These are phyloP conservation scores for Plasmodium malariae DNA, from an alignment of 169 alveolate genomes.

Conservation along the genomic window DNA sequence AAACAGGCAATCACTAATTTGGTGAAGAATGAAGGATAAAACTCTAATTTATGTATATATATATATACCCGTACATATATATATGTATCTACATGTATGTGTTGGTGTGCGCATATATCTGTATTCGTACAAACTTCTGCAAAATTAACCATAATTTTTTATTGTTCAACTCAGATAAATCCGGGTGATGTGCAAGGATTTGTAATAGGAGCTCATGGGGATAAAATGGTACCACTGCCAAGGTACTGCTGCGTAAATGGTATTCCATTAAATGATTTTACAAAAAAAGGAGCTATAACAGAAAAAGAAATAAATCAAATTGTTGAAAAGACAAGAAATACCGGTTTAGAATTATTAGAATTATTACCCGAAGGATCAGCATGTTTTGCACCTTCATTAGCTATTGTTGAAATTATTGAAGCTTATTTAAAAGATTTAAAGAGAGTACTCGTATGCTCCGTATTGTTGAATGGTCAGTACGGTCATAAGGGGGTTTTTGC, in stretches of 20 bases:
- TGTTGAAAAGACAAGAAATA: constrained; percentile 82
- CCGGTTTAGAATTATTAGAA: constrained; percentile 83
- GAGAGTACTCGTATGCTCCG: constrained; percentile 85
- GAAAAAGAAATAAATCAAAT: constrained; percentile 80
- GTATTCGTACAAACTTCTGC: too few relatives aligned
- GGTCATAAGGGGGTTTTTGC: constrained; percentile 85
- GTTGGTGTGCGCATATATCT: neutral
- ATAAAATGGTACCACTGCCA: constrained; percentile 84
- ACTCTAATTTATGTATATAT: neutral
- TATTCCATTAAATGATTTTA: constrained; percentile 83
- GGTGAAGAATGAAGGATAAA: too few relatives aligned
- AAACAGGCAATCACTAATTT: too few relatives aligned
- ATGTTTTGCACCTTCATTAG: constrained; percentile 87
- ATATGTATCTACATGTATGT: neutral
- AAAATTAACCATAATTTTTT: neutral
- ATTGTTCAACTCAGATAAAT: constrained; percentile 74
- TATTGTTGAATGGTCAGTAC: constrained; percentile 81
- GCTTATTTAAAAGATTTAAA: constrained; percentile 84
- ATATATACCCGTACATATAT: constrained; percentile 11
- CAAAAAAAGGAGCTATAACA: constrained; percentile 80
- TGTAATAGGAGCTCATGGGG: constrained; percentile 88
- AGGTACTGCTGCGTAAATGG: constrained; percentile 85
- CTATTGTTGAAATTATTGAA: constrained; percentile 84
- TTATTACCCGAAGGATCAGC: constrained; percentile 83
- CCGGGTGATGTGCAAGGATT: constrained; percentile 86